Percentiles rank a stretch among this genome's conserved stretches.
Conservation (phyloP, 495 filamentous ascomycete genomes). For the Rhypophila decipiens region DNA sequence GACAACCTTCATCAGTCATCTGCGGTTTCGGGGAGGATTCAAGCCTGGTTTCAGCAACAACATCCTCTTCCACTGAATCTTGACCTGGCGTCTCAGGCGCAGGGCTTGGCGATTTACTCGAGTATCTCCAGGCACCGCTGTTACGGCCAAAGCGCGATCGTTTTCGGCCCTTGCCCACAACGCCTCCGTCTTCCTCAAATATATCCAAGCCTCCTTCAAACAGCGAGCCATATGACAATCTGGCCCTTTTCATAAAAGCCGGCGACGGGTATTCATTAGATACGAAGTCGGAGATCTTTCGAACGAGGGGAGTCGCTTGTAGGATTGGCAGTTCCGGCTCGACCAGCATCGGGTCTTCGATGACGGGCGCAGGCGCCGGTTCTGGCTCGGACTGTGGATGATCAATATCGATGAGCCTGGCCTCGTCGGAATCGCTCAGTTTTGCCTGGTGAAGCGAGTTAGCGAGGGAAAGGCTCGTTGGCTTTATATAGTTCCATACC, state of each 20-base stretch:
- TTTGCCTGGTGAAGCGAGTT: constrained; percentile 22
- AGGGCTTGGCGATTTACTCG: constrained; percentile 60
- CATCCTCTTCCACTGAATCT: constrained; percentile 31
- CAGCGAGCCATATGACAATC: constrained; percentile 54
- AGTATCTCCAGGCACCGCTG: constrained; percentile 63
- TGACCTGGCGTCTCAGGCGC: constrained; percentile 32
- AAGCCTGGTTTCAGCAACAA: neutral
- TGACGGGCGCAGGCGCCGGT: constrained; percentile 1
- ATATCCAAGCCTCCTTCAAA: constrained; percentile 57
- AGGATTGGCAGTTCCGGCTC: constrained; percentile 1
- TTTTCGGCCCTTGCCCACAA: constrained; percentile 62
- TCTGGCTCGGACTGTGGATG: constrained; percentile 20
- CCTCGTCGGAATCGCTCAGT: constrained; percentile 26
- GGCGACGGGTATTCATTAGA: constrained; percentile 60
- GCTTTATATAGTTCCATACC: constrained; percentile 33
- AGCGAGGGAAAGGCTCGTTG: neutral
- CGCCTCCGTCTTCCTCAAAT: constrained; percentile 64
- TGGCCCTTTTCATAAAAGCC: constrained; percentile 62
- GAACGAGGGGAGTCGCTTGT: constrained; percentile 4
- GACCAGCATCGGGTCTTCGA: constrained; percentile 1
- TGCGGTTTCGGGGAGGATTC: constrained; percentile 17
- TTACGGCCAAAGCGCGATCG: constrained; percentile 63
- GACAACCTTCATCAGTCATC: constrained; percentile 43
- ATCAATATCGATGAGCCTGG: constrained; percentile 42
- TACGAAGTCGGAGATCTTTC: constrained; percentile 14